These are phyloP conservation scores for Dichotomopilus funicola DNA, from an alignment of 2,329 filamentous ascomycete genomes.

Conservation along the genomic window DNA sequence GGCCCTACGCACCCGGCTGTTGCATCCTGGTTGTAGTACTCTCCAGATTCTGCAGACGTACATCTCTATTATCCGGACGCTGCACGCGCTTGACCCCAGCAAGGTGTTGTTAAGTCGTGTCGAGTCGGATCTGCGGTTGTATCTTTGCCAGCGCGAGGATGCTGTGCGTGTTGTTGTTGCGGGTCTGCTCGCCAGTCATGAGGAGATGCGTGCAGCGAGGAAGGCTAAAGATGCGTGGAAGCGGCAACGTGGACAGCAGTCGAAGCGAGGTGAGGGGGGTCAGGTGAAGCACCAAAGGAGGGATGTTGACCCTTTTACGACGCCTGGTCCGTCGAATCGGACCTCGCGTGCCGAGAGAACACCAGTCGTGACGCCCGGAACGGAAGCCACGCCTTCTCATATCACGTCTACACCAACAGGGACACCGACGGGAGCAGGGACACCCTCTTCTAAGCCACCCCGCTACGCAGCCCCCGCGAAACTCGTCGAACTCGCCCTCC, in stretches of 20 bases:
- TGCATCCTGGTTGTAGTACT: conserved; percentile 71
- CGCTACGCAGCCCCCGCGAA: conserved; percentile 31
- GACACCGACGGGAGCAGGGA: too few relatives aligned
- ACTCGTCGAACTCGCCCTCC: conserved; percentile 59
- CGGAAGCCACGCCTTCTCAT: not conserved
- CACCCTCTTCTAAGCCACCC: not conserved
- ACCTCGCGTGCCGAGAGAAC: too few relatives aligned
- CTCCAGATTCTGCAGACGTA: conserved; percentile 70
- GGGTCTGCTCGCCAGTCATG: conserved; percentile 60
- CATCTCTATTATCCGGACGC: conserved; percentile 71
- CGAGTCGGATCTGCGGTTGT: conserved; percentile 65
- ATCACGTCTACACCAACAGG: too few relatives aligned
- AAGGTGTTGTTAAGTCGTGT: conserved; percentile 72
- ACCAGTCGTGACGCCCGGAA: not conserved
- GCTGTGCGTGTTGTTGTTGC: conserved; percentile 71
- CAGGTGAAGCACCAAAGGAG: not conserved
- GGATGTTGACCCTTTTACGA: conserved; percentile 8
- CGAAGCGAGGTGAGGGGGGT: not conserved
- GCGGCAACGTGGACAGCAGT: conserved; percentile 1
- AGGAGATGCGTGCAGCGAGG: conserved; percentile 31
- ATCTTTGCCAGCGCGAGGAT: conserved; percentile 67
- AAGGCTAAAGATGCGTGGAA: conserved; percentile 29
- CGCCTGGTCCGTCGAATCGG: conserved; percentile 4
- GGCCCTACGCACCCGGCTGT: conserved; percentile 57
- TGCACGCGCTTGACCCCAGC: conserved; percentile 68